Conservation (phyloP, 2,329 filamentous ascomycete genomes). For the Colletotrichum sp. region DNA sequence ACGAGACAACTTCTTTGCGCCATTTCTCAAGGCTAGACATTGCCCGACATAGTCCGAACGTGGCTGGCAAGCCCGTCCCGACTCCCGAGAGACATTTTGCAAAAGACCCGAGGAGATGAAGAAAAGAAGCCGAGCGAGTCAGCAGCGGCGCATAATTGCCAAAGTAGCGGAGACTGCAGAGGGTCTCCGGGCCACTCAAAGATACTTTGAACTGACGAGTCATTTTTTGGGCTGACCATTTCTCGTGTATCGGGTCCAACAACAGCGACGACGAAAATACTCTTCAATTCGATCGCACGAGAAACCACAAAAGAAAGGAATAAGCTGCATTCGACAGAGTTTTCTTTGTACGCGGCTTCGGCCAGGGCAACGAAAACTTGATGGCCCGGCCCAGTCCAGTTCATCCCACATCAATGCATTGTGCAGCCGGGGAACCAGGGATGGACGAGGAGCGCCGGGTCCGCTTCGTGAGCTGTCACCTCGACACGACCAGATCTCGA, state of each 20-base stretch:
- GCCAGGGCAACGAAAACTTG: neutral
- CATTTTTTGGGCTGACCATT: neutral
- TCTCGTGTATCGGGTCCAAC: neutral
- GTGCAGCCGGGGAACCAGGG: neutral
- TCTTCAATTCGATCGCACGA: neutral
- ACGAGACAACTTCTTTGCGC: neutral
- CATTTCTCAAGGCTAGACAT: neutral
- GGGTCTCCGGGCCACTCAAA: neutral
- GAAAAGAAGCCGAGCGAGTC: neutral
- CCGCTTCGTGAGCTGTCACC: neutral
- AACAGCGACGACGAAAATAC: neutral
- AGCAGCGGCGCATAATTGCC: neutral
- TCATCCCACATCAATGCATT: neutral
- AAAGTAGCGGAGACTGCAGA: neutral
- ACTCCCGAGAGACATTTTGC: neutral
- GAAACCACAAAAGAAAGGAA: neutral
- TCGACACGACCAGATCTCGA: neutral
- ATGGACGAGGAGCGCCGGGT: neutral
- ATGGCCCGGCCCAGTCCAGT: neutral
- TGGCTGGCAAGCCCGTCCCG: constrained; percentile 10
- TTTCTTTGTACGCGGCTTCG: neutral
- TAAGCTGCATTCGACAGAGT: neutral
- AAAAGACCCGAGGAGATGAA: neutral
- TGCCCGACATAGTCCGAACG: neutral
- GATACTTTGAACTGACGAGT: neutral